A percentile compares a stretch with the other conserved stretches of the same genome.
phyloP scores from a whole-genome alignment of 2,329 filamentous ascomycete species.

The Fusarium oxysporum region DNA sequence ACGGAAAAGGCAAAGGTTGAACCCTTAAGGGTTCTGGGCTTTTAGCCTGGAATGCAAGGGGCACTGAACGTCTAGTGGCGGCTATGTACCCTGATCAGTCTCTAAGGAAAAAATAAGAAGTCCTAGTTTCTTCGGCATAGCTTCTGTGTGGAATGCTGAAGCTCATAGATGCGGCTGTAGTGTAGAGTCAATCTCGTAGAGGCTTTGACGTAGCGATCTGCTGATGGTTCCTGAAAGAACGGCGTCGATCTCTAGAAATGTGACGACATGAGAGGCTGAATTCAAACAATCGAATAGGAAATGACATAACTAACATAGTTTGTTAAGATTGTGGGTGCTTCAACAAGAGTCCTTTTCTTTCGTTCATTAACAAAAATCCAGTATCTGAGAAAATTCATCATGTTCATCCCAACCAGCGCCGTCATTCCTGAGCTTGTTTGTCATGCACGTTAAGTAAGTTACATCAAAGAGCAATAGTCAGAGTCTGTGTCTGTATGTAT shows the following conservation, averaged over 20 bases:
- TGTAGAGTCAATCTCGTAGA: neutral
- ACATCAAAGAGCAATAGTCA: slow-evolving; percentile 28
- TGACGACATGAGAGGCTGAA: slow-evolving; percentile 21
- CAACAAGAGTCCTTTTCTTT: slow-evolving; percentile 10
- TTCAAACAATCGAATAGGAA: slow-evolving; percentile 6
- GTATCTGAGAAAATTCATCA: slow-evolving; percentile 33
- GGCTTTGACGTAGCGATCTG: slow-evolving; percentile 7
- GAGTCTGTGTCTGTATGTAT: slow-evolving; percentile 21
- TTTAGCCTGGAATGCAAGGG: slow-evolving; percentile 27
- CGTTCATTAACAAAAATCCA: slow-evolving; percentile 23
- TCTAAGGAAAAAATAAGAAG: neutral
- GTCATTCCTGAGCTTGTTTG: slow-evolving; percentile 37
- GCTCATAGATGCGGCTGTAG: neutral
- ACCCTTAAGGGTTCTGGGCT: slow-evolving; percentile 22
- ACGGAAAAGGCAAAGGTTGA: slow-evolving; percentile 23
- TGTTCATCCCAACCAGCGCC: slow-evolving; percentile 23
- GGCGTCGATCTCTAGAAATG: slow-evolving; percentile 10
- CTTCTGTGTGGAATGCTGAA: slow-evolving; percentile 22
- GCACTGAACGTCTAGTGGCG: slow-evolving; percentile 18
- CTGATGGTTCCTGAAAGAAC: slow-evolving; percentile 11
- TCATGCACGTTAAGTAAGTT: slow-evolving; percentile 22
- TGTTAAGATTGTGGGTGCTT: neutral
- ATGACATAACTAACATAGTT: neutral
- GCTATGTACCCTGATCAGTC: slow-evolving; percentile 1
- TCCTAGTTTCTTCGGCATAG: slow-evolving; percentile 1